Conservation (phyloP, 768 basidiomycete genomes). For the Rhodotorula babjevae region DNA sequence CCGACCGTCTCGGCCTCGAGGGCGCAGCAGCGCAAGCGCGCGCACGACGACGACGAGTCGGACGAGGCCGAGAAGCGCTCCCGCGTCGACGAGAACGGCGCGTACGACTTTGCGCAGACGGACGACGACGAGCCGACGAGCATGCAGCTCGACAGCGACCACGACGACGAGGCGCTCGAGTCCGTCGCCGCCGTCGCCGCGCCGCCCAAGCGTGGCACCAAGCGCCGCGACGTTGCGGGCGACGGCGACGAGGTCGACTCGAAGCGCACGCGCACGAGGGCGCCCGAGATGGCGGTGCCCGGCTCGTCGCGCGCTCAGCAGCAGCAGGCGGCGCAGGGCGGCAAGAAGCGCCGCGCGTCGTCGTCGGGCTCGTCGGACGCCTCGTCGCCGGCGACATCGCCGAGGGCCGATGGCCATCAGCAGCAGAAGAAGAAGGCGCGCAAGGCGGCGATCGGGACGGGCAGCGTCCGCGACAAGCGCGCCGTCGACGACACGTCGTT, state of each 20-base stretch:
- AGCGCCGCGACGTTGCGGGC: background rate
- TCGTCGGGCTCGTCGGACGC: background rate
- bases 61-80: background rate
- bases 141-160: slow-evolving; percentile 2
- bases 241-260: background rate
- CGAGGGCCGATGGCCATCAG: no score
- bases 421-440: background rate
- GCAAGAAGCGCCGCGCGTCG: slow-evolving; percentile 4
- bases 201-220: background rate
- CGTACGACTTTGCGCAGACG: background rate
- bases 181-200: background rate
- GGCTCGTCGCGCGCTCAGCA: no score
- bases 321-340: background rate
- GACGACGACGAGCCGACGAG: background rate
- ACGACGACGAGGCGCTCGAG: background rate
- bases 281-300: background rate
- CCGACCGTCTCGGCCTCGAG: background rate
- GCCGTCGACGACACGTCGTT: slow-evolving; percentile 14
- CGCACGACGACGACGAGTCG: background rate
- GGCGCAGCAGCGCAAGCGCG: slow-evolving; percentile 2
- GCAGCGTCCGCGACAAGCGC: slow-evolving; percentile 13
- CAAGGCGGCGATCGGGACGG: background rate
- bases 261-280: background rate
- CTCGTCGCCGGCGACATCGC: background rate
- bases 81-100: background rate